Evolutionary conservation across 345 rosid genomes (phyloP).

Genomic region (Toxicodendron radicans): DNA sequence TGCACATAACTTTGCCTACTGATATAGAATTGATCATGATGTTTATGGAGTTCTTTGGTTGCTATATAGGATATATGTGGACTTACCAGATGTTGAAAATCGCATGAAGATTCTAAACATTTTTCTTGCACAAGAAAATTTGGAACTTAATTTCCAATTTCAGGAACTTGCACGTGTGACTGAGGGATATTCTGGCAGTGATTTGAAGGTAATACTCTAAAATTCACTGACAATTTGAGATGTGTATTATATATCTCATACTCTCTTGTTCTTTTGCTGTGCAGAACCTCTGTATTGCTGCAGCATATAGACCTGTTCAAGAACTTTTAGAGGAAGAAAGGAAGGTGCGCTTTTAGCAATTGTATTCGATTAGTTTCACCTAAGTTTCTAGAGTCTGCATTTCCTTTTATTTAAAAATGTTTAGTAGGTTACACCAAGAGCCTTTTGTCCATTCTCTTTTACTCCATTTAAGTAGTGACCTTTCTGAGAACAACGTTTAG

Average conservation of each 20-base stretch:
- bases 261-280: constrained; percentile 16
- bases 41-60: constrained; percentile 22
- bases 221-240: constrained; percentile 6
- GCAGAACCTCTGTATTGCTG: constrained; percentile 95
- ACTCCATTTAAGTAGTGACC: neutral
- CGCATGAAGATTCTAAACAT: constrained; percentile 83
- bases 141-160: constrained; percentile 56
- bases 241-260: constrained; percentile 12
- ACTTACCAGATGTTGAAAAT: constrained; percentile 90
- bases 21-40: neutral
- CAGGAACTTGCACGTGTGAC: constrained; percentile 79
- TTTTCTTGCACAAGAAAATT: constrained; percentile 67
- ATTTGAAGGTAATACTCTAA: constrained; percentile 69
- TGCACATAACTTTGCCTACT: neutral
- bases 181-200: constrained; percentile 98
- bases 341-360: constrained; percentile 37
- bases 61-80: constrained; percentile 76
- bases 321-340: constrained; percentile 84
- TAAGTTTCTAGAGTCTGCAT: neutral
- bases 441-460: neutral
- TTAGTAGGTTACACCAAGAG: neutral
- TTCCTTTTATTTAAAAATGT: neutral
- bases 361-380: neutral
- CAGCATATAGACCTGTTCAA: constrained; percentile 98
- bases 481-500: neutral